These are phyloP conservation scores for Polytrichum commune DNA, from an alignment of 225 moss, liverwort and hornwort genomes.

Conservation along the genomic window DNA sequence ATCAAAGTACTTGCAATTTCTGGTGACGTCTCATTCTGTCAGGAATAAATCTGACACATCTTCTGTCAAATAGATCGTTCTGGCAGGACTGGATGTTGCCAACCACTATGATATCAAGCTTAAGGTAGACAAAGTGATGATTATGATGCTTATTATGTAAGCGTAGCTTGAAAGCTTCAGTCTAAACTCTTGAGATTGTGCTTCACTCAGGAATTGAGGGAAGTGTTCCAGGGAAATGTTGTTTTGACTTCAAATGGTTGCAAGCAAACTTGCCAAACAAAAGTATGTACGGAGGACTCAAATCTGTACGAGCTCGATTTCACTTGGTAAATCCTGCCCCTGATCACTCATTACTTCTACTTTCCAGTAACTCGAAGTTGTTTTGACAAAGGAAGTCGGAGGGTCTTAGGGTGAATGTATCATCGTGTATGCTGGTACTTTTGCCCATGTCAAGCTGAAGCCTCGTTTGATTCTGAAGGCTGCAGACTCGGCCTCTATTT, in stretches of 20 bases:
- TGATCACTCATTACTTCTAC: not conserved
- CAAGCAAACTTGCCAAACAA: not conserved
- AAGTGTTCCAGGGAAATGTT: not conserved
- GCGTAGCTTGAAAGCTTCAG: not conserved
- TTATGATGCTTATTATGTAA: not conserved
- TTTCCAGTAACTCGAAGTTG: not conserved
- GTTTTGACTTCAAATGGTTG: conserved; percentile 2
- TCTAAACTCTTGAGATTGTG: not conserved
- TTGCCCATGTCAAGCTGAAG: not conserved
- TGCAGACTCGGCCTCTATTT: no score
- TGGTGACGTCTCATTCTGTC: not conserved
- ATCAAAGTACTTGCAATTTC: not conserved
- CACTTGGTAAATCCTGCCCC: conserved; percentile 5
- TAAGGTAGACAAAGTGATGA: not conserved
- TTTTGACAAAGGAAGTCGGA: not conserved
- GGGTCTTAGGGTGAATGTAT: not conserved
- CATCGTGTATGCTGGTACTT: not conserved
- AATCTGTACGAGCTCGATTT: not conserved
- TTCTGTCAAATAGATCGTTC: not conserved
- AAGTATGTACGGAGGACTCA: not conserved
- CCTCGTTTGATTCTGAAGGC: not conserved
- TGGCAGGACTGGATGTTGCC: not conserved
- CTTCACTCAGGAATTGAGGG: conserved; percentile 3
- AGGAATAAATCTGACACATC: not conserved
- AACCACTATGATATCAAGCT: not conserved